Conservation (phyloP, 169 alveolate genomes). For the Cryptosporidium ubiquitum region DNA sequence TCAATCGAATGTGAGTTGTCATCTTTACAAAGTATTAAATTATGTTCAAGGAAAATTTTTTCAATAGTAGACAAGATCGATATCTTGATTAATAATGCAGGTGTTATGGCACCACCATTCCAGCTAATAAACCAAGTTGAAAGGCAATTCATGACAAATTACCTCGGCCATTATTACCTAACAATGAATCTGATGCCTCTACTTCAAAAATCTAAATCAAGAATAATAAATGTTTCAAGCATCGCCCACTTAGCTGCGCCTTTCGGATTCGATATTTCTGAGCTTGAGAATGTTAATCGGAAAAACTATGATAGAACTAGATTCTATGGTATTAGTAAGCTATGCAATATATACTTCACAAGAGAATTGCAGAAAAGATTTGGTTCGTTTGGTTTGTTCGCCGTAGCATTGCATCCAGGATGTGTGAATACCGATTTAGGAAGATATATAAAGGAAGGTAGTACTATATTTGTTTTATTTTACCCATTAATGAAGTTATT, state of each 20-base stretch:
- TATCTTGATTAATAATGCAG: conserved; percentile 85
- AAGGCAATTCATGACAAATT: conserved; percentile 77
- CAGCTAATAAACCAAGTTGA: conserved; percentile 74
- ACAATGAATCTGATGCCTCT: conserved; percentile 76
- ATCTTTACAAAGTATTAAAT: conserved; percentile 74
- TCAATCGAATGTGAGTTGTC: conserved; percentile 77
- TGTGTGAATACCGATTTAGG: conserved; percentile 74
- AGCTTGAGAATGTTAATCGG: conserved; percentile 36
- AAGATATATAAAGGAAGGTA: conserved; percentile 30
- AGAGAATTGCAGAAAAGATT: conserved; percentile 66
- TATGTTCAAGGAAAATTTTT: conserved; percentile 66
- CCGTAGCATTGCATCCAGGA: conserved; percentile 79
- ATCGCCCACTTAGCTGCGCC: conserved; percentile 72
- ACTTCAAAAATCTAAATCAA: conserved; percentile 48
- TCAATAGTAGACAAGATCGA: conserved; percentile 74
- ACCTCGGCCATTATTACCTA: conserved; percentile 81
- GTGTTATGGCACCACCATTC: conserved; percentile 77
- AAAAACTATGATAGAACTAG: conserved; percentile 9
- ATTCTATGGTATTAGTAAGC: conserved; percentile 74
- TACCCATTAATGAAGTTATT: conserved; percentile 44
- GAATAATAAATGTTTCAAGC: conserved; percentile 76
- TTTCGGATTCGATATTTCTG: conserved; percentile 30
- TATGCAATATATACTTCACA: conserved; percentile 70
- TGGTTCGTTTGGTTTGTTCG: conserved; percentile 51
- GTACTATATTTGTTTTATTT: not conserved